Percentiles rank a stretch among this genome's conserved stretches.
phyloP scores from a whole-genome alignment of 2,329 filamentous ascomycete species.

The Drechslerella coelobrocha region DNA sequence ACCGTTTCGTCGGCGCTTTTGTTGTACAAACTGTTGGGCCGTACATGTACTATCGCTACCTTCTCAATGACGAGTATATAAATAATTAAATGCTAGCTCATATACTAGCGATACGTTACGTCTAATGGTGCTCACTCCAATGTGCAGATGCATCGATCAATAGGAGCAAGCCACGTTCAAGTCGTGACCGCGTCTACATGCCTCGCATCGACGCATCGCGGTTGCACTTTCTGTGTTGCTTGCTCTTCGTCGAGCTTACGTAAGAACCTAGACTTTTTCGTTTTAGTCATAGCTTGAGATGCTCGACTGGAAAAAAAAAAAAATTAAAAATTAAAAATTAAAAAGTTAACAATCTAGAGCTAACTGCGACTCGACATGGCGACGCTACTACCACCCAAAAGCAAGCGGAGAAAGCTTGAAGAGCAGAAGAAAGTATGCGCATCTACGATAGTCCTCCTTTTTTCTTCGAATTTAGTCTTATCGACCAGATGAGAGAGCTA shows the following conservation, averaged over 20 bases:
- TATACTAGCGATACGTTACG: no score
- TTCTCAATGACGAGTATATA: no score
- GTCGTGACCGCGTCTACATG: background rate
- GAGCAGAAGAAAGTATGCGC: constrained; percentile 52
- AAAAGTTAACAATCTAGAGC: background rate
- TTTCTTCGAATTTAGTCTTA: background rate
- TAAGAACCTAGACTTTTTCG: background rate
- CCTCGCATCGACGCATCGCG: background rate
- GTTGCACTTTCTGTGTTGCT: background rate
- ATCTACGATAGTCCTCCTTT: background rate
- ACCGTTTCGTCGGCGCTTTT: no score
- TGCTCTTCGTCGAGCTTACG: constrained; percentile 9
- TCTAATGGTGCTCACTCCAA: no score
- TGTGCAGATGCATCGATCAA: no score
- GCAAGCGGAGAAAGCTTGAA: constrained; percentile 54
- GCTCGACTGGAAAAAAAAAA: background rate
- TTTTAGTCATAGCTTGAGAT: constrained; percentile 12
- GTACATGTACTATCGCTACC: no score
- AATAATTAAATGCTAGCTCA: no score
- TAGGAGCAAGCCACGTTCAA: no score
- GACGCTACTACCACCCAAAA: constrained; percentile 54
- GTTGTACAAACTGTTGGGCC: no score
- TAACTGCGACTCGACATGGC: constrained; percentile 47
- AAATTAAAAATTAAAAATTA: background rate
- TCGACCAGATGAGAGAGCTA: background rate